Conservation (phyloP, 225 moss, liverwort and hornwort species). For the Marchantia polymorpha region DNA sequence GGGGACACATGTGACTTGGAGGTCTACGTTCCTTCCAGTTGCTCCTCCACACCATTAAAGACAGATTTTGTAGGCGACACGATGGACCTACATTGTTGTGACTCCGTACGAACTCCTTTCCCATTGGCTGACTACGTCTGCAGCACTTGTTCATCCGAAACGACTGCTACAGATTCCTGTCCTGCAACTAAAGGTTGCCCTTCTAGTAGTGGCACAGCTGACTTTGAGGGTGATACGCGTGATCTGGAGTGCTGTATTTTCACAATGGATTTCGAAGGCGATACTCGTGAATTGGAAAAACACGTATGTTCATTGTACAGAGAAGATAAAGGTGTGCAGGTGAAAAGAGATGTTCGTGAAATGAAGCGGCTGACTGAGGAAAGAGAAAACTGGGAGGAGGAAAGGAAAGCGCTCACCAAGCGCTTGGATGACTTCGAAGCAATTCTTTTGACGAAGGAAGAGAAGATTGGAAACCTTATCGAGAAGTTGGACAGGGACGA, state of each 20-base stretch:
- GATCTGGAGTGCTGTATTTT: not conserved
- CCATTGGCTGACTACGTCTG: constrained; percentile 13
- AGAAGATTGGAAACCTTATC: constrained; percentile 12
- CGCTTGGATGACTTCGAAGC: constrained; percentile 13
- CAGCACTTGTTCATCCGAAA: constrained; percentile 1
- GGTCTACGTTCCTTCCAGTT: not conserved
- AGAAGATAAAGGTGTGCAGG: constrained; percentile 15
- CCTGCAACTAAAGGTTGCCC: not conserved
- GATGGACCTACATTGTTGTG: not conserved
- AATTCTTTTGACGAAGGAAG: constrained; percentile 23
- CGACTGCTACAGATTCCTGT: not conserved
- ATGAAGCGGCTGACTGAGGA: constrained; percentile 6
- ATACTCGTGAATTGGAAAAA: constrained; percentile 16
- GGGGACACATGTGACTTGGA: constrained; percentile 13
- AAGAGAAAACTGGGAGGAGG: constrained; percentile 5
- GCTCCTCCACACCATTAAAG: not conserved
- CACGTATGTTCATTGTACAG: not conserved
- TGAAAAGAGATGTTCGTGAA: not conserved
- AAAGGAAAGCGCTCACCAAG: constrained; percentile 13
- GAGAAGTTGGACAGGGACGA: constrained; percentile 20
- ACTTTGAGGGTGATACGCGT: constrained; percentile 11
- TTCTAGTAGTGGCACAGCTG: not conserved
- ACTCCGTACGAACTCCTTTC: not conserved
- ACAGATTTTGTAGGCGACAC: constrained; percentile 17
- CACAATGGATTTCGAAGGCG: constrained; percentile 15